These are phyloP conservation scores for Ambrosiella xylebori DNA, from an alignment of 2,329 filamentous ascomycete species.

Conservation along the genomic window DNA sequence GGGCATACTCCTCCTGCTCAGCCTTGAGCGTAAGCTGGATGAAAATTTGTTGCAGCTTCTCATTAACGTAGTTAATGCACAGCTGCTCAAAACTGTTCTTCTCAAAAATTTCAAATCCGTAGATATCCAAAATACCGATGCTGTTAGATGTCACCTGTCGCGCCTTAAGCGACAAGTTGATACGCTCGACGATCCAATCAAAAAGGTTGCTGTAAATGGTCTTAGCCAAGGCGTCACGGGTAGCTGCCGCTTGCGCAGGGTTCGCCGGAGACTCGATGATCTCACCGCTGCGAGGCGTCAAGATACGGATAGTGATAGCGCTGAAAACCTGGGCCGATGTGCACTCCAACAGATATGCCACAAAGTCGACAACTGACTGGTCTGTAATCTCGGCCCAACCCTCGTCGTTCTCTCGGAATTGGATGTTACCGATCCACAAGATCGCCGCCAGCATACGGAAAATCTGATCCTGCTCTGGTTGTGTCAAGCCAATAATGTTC, in stretches of 20 bases:
- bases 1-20: conserved; percentile 91
- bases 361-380: conserved; percentile 81
- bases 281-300: conserved; percentile 51
- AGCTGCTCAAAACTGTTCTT: conserved; percentile 98
- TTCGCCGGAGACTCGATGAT: conserved; percentile 67
- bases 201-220: conserved; percentile 97
- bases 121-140: conserved; percentile 96
- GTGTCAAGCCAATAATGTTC: conserved; percentile 76
- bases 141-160: conserved; percentile 60
- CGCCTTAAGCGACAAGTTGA: conserved; percentile 76
- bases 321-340: conserved; percentile 64
- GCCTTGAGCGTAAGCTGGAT: conserved; percentile 93
- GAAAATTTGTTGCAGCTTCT: conserved; percentile 97
- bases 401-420: conserved; percentile 74
- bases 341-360: conserved; percentile 85
- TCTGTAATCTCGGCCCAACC: conserved; percentile 79
- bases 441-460: conserved; percentile 89
- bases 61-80: conserved; percentile 99
- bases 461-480: conserved; percentile 84
- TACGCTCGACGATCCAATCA: conserved; percentile 90
- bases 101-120: conserved; percentile 98
- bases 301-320: conserved; percentile 73
- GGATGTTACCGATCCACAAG: conserved; percentile 87
- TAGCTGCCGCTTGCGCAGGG: conserved; percentile 66
- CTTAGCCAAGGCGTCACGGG: conserved; percentile 80